Base-by-base conservation (phyloP, 1,139 yeast species). In the Zygotorulaspora mrakii region DNA sequence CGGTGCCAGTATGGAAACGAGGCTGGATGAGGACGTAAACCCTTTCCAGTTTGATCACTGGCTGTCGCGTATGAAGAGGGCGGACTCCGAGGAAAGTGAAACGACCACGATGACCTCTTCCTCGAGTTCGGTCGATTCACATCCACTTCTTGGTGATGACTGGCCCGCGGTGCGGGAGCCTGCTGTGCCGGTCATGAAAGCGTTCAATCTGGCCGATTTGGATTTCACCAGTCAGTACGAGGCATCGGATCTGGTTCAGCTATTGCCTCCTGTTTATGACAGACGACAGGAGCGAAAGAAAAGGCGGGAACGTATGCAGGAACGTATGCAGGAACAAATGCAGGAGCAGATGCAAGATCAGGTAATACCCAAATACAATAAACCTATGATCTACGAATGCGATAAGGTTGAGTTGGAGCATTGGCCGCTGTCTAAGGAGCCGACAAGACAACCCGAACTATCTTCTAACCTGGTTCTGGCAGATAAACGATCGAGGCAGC, bases 331-430 rank as follows among this genome's bases (percentile, higher is more conserved):
- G n/a, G n/a, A n/a, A n/a, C n/a, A n/a, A n/a, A n/a, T n/a, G n/a
- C n/a, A n/a, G n/a, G n/a, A n/a, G n/a, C n/a, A n/a, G n/a, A n/a
- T n/a, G n/a, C n/a, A n/a, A n/a, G n/a, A n/a, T n/a, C n/a, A n/a
- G n/a, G n/a, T n/a, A n/a, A n/a, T n/a, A n/a, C n/a, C n/a, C n/a
- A 14, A 3, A 3, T 28, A 16, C 31, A 14, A 9, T 9, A 28
- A 28, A 12, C 31, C 31, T 8, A 37, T 45, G 29, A 33, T 45
- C 13, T 42, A 41, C 34, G 48, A 47, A 14, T 35, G 43, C 12
- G 46, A 46, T 22, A 34, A 36, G 10, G 53, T 49, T 5, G 62
- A 57, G 37, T 33, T 57, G 36, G 61, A 57, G 35, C 48, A 52
- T n/a, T 57, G 62, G 62, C 59, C 59, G 20, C 17, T 33, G 8